Evolutionary conservation across 2,329 filamentous ascomycete species (phyloP).

Genomic region (Dactylellina cionopaga): DNA sequence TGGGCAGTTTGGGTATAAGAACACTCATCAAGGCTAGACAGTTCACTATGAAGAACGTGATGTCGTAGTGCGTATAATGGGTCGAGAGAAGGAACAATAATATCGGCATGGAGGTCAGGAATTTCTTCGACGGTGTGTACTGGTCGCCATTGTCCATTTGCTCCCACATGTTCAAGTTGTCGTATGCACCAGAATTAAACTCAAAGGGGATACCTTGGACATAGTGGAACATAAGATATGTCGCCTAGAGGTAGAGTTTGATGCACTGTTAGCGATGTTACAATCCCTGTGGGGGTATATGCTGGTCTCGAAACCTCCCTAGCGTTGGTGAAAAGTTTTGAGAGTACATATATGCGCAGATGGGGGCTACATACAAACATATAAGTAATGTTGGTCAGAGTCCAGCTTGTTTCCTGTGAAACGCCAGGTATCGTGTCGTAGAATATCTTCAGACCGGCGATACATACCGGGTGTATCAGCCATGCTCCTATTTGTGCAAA

Average conservation of each 20-base stretch:
- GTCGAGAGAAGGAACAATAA: slow-evolving; percentile 95
- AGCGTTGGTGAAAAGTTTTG: no score
- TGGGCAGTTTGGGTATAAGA: slow-evolving; percentile 94
- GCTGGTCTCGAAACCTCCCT: no score
- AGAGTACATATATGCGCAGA: background rate
- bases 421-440: slow-evolving; percentile 97
- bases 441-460: slow-evolving; percentile 89
- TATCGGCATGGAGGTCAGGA: slow-evolving; percentile 92
- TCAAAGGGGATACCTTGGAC: slow-evolving; percentile 98
- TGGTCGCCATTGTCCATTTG: slow-evolving; percentile 99
- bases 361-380: slow-evolving; percentile 72
- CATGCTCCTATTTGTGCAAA: slow-evolving; percentile 81
- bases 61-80: slow-evolving; percentile 97
- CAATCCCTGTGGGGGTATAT: no score
- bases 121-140: slow-evolving; percentile 99
- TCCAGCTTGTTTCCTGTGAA: slow-evolving; percentile 98
- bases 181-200: slow-evolving; percentile 97
- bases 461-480: slow-evolving; percentile 96
- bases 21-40: slow-evolving; percentile 90
- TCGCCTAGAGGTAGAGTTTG: slow-evolving; percentile 66
- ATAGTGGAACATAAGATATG: slow-evolving; percentile 99
- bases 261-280: background rate
- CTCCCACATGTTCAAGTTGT: slow-evolving; percentile 99
- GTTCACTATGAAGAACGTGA: slow-evolving; percentile 97
- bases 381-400: slow-evolving; percentile 97